A percentile compares a stretch with the other conserved stretches of the same genome.
Conservation (phyloP, 331 rosid species). For the Pyracantha coccinea region DNA sequence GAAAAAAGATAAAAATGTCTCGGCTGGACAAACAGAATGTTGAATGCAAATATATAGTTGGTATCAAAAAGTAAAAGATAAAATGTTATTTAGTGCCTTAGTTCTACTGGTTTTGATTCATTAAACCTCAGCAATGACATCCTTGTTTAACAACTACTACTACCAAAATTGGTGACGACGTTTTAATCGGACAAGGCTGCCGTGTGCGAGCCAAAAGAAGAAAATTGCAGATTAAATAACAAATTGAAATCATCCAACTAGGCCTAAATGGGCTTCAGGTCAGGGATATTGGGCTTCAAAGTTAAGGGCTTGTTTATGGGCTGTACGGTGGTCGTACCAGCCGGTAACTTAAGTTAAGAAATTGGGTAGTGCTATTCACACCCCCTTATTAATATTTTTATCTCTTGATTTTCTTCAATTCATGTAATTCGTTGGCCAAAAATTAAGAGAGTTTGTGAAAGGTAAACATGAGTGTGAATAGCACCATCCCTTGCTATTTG, state of each 20-base stretch:
- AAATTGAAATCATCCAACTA: background rate
- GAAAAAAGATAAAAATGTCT: no score
- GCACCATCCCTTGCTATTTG: no score
- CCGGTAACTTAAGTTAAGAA: no score
- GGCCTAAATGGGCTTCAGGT: background rate
- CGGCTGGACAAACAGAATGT: no score
- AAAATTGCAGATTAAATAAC: background rate
- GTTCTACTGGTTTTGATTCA: background rate
- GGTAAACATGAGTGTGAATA: no score
- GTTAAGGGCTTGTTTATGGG: background rate
- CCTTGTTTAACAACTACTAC: background rate
- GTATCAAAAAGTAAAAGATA: background rate
- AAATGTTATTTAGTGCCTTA: background rate
- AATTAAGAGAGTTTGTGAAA: no score
- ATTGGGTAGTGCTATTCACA: no score
- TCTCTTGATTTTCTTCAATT: no score
- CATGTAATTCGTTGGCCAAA: no score
- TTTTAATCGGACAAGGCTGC: no score
- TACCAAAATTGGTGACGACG: background rate
- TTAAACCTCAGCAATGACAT: background rate
- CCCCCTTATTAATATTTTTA: no score
- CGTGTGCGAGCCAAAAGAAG: background rate
- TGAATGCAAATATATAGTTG: background rate
- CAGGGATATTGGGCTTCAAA: background rate
- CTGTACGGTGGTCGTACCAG: no score